Conservation (phyloP, 768 basidiomycete species). For the Suillus bovinus region DNA sequence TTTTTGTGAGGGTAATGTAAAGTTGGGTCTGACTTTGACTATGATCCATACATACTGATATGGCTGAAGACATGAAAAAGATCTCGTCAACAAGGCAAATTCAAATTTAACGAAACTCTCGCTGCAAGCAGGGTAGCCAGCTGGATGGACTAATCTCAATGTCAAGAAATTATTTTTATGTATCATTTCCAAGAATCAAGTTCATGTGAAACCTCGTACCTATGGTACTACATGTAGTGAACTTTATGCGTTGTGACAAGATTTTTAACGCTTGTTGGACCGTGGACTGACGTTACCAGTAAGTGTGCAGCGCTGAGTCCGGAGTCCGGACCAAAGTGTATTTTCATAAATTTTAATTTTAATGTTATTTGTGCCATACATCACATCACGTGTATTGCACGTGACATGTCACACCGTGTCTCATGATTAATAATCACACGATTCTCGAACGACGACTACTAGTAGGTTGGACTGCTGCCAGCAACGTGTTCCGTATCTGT, state of each 20-base stretch:
- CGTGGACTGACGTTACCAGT: neutral
- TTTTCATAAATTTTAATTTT: too few species aligned
- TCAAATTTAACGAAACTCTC: neutral
- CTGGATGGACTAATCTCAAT: neutral
- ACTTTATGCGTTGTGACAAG: neutral
- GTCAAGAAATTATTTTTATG: neutral
- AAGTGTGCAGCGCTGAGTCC: too few species aligned
- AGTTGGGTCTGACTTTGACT: too few species aligned
- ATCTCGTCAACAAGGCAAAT: neutral
- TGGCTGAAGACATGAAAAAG: too few species aligned
- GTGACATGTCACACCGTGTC: slow-evolving; percentile 5
- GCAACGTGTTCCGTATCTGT: neutral
- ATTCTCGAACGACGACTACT: too few species aligned
- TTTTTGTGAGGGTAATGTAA: neutral
- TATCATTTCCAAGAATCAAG: too few species aligned
- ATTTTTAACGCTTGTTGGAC: neutral
- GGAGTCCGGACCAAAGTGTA: too few species aligned
- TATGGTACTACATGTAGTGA: neutral
- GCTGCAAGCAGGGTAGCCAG: neutral
- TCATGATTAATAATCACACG: neutral
- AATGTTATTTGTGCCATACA: too few species aligned
- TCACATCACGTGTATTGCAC: neutral
- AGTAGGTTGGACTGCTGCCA: neutral
- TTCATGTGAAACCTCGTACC: neutral
- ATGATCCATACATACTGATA: too few species aligned